Conservation (phyloP, 805 yeast species). For the Myxozyma udenii region DNA sequence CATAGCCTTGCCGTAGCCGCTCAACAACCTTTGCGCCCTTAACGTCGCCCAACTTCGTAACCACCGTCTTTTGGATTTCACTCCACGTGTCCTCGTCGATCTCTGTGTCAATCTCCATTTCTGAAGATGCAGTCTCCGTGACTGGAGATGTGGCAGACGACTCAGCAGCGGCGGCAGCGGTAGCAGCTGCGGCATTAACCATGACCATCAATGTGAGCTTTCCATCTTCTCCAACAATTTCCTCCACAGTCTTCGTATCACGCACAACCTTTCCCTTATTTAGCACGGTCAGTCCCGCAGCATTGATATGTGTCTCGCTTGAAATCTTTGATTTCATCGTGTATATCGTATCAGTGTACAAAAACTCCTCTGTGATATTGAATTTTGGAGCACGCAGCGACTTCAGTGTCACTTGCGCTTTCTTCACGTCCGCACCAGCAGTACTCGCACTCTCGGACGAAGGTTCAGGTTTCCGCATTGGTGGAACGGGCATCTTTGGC, state of each 20-base stretch:
- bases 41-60: conserved; percentile 10
- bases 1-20: conserved; percentile 17
- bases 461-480: conserved; percentile 1
- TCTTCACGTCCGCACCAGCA: background rate
- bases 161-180: conserved; percentile 7
- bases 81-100: conserved; percentile 15
- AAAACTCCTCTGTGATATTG: conserved; percentile 4
- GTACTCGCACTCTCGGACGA: background rate
- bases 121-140: background rate
- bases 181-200: conserved; percentile 15
- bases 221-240: conserved; percentile 20
- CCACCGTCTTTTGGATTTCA: conserved; percentile 6
- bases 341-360: conserved; percentile 18
- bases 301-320: conserved; percentile 7
- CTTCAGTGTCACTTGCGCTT: conserved; percentile 17
- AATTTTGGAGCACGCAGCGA: conserved; percentile 28
- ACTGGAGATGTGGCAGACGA: background rate
- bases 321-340: conserved; percentile 10
- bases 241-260: conserved; percentile 20
- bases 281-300: conserved; percentile 11
- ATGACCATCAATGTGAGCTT: conserved; percentile 23
- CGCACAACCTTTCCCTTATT: conserved; percentile 23
- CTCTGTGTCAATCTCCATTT: background rate
- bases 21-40: conserved; percentile 10
- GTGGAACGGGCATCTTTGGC: conserved; percentile 19